Conservation (phyloP, 23 red algal species). For the Agarophyton chilense region DNA sequence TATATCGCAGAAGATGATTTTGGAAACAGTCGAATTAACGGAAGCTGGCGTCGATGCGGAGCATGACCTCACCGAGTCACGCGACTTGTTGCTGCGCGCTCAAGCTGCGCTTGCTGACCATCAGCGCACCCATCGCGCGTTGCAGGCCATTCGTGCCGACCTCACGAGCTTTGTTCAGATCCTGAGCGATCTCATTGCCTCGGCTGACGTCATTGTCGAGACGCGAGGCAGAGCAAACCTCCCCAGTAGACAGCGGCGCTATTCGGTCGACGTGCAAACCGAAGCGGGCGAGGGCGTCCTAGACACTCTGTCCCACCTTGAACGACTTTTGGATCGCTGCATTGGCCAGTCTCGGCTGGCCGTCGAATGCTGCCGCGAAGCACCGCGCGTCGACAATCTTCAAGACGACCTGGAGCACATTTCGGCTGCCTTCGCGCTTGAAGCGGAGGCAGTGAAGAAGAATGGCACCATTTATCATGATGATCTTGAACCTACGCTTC, state of each 20-base stretch:
- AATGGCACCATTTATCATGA: slow-evolving; percentile 20
- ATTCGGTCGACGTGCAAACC: slow-evolving; percentile 13
- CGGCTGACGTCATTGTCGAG: slow-evolving; percentile 29
- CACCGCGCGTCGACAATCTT: slow-evolving; percentile 27
- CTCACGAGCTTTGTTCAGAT: slow-evolving; percentile 19
- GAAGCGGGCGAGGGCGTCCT: slow-evolving; percentile 18
- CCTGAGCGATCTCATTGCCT: slow-evolving; percentile 8
- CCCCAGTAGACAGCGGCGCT: background rate
- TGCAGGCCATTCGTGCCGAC: slow-evolving; percentile 27
- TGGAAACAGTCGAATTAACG: slow-evolving; percentile 59
- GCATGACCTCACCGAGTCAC: slow-evolving; percentile 48
- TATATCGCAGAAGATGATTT: slow-evolving; percentile 48
- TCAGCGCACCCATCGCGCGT: slow-evolving; percentile 1
- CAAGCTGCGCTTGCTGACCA: slow-evolving; percentile 45
- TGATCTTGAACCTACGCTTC: slow-evolving; percentile 51
- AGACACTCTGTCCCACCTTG: slow-evolving; percentile 18
- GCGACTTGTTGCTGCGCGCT: slow-evolving; percentile 5
- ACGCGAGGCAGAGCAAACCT: background rate
- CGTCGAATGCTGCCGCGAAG: slow-evolving; percentile 49
- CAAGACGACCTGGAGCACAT: slow-evolving; percentile 26
- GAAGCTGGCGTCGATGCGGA: slow-evolving; percentile 64
- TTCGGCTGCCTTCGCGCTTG: background rate
- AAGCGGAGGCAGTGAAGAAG: slow-evolving; percentile 31
- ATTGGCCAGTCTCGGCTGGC: slow-evolving; percentile 18
- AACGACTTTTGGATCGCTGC: slow-evolving; percentile 5